phyloP scores from a whole-genome alignment of 495 filamentous ascomycete species.

The Xylaria longipes region DNA sequence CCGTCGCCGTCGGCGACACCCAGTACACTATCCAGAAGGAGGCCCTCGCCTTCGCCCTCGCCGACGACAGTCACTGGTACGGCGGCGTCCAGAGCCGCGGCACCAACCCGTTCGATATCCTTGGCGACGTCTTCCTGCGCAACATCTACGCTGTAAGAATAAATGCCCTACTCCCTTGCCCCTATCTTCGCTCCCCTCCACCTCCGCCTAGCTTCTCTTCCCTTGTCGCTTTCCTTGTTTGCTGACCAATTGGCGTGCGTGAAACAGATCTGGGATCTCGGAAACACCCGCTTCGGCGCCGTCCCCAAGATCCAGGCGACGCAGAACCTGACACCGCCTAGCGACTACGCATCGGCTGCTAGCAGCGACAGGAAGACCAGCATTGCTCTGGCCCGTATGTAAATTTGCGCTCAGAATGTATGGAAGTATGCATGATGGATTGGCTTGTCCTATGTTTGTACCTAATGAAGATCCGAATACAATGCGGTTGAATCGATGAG shows the following conservation, averaged over 20 bases:
- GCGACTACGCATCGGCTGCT: not conserved
- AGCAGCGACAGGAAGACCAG: slow-evolving; percentile 10
- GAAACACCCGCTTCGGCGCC: slow-evolving; percentile 71
- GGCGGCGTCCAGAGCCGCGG: slow-evolving; percentile 79
- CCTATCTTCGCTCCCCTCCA: not conserved
- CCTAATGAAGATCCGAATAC: not conserved
- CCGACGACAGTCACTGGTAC: slow-evolving; percentile 64
- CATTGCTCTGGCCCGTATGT: slow-evolving; percentile 4
- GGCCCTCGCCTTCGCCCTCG: slow-evolving; percentile 69
- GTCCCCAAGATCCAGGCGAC: slow-evolving; percentile 66
- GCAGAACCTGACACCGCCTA: slow-evolving; percentile 55
- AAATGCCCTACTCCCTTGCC: not conserved
- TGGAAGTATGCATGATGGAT: not conserved
- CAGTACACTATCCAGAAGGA: slow-evolving; percentile 75
- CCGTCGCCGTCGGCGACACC: slow-evolving; percentile 70
- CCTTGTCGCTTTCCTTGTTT: not conserved
- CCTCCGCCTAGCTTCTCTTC: not conserved
- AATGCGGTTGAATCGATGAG: not conserved
- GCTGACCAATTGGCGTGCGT: slow-evolving; percentile 2
- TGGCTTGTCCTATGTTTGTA: not conserved
- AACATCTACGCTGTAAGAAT: slow-evolving; percentile 71
- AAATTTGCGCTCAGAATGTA: not conserved
- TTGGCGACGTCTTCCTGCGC: slow-evolving; percentile 79
- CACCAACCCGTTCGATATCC: slow-evolving; percentile 69
- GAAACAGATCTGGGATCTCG: slow-evolving; percentile 74